These are phyloP conservation scores for Amanita rimosa DNA, from an alignment of 768 basidiomycete species.

Conservation along the genomic window DNA sequence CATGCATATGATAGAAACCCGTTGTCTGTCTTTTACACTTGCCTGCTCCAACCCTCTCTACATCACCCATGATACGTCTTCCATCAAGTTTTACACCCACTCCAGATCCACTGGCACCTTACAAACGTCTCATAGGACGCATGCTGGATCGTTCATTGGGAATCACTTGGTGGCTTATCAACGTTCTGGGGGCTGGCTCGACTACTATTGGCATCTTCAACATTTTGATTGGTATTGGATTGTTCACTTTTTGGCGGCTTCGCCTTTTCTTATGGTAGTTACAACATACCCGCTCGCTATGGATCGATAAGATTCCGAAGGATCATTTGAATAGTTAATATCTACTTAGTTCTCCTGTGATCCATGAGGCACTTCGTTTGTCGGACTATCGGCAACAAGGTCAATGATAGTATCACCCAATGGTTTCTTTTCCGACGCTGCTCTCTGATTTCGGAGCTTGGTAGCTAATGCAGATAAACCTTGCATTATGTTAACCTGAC, in stretches of 20 bases:
- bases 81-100: slow-evolving; percentile 37
- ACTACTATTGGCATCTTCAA: slow-evolving; percentile 61
- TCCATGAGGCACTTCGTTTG: not conserved
- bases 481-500: not conserved
- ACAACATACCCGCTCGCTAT: not conserved
- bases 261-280: slow-evolving; percentile 9
- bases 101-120: slow-evolving; percentile 38
- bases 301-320: too few species aligned
- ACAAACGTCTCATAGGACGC: slow-evolving; percentile 59
- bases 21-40: slow-evolving; percentile 66
- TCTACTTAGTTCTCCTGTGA: not conserved
- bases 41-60: slow-evolving; percentile 20
- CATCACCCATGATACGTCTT: slow-evolving; percentile 35
- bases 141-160: slow-evolving; percentile 67
- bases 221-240: slow-evolving; percentile 53
- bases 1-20: slow-evolving; percentile 61
- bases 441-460: not conserved
- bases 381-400: not conserved
- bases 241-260: slow-evolving; percentile 50
- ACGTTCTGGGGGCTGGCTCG: slow-evolving; percentile 70
- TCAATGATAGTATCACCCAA: not conserved
- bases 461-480: not conserved
- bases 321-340: not conserved
- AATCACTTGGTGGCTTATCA: slow-evolving; percentile 66
- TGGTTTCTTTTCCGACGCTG: not conserved